These are phyloP conservation scores for Cerrena zonata DNA, from an alignment of 1,284 basidiomycete genomes.

Conservation along the genomic window DNA sequence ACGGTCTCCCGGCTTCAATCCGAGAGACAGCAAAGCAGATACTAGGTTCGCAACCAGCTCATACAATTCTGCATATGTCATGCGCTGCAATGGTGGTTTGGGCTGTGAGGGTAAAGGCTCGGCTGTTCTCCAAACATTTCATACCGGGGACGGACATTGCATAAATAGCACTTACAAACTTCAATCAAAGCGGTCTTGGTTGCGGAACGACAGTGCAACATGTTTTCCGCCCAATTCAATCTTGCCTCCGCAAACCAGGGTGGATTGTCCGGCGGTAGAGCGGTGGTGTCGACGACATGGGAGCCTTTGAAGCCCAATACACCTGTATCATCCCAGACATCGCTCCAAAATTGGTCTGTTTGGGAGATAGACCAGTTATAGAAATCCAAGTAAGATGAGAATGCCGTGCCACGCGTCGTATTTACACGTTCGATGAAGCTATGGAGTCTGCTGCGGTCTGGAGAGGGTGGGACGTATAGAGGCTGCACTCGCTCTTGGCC, in stretches of 20 bases:
- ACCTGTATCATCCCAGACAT: constrained; percentile 72
- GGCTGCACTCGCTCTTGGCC: constrained; percentile 12
- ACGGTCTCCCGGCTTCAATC: constrained; percentile 67
- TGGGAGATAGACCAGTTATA: constrained; percentile 66
- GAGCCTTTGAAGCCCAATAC: constrained; percentile 59
- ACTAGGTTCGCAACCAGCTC: constrained; percentile 56
- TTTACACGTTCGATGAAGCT: constrained; percentile 59
- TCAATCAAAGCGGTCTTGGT: constrained; percentile 72
- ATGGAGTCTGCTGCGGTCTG: constrained; percentile 46
- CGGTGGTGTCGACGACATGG: constrained; percentile 55
- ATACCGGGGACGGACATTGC: neutral
- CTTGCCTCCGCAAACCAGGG: constrained; percentile 68
- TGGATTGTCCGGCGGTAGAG: constrained; percentile 67
- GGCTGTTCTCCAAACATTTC: constrained; percentile 32
- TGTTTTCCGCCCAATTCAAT: constrained; percentile 86
- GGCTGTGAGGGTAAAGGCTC: constrained; percentile 45
- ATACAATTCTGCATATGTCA: constrained; percentile 62
- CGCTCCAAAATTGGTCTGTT: constrained; percentile 66
- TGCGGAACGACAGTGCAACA: constrained; percentile 56
- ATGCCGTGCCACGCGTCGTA: constrained; percentile 38
- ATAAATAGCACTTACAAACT: constrained; percentile 46
- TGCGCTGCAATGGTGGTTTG: constrained; percentile 39
- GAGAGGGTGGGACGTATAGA: constrained; percentile 48
- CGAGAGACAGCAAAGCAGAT: constrained; percentile 53
- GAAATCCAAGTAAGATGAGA: constrained; percentile 61